Conservation (phyloP, 345 rosid species). For the Brassica napus region Da-Ae NC_063442.1:18812001-18812500, state of each 20-base stretch:
- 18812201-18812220: slow-evolving; percentile 4
- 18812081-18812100: slow-evolving; percentile 1
- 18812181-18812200: slow-evolving; percentile 7
- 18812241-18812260: slow-evolving; percentile 23
- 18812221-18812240: slow-evolving; percentile 24
- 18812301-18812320: not conserved
- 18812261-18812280: slow-evolving; percentile 34
- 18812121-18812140: slow-evolving; percentile 20
- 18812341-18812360: slow-evolving; percentile 28
- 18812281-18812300: slow-evolving; percentile 5
- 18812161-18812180: slow-evolving; percentile 13
- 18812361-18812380: slow-evolving; percentile 18
- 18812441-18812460: slow-evolving; percentile 55
- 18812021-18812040: slow-evolving; percentile 98
- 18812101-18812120: slow-evolving; percentile 24
- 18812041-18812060: slow-evolving; percentile 98
- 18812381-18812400: slow-evolving; percentile 28
- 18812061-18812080: slow-evolving; percentile 48
- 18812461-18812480: slow-evolving; percentile 85
- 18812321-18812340: not conserved
- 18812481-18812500: slow-evolving; percentile 58
- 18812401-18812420: slow-evolving; percentile 12
- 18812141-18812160: slow-evolving; percentile 13
- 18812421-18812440: slow-evolving; percentile 36
- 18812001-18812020: slow-evolving; percentile 57